phyloP scores from a whole-genome alignment of 768 basidiomycete genomes.

The Tricholoma furcatifolium region DNA sequence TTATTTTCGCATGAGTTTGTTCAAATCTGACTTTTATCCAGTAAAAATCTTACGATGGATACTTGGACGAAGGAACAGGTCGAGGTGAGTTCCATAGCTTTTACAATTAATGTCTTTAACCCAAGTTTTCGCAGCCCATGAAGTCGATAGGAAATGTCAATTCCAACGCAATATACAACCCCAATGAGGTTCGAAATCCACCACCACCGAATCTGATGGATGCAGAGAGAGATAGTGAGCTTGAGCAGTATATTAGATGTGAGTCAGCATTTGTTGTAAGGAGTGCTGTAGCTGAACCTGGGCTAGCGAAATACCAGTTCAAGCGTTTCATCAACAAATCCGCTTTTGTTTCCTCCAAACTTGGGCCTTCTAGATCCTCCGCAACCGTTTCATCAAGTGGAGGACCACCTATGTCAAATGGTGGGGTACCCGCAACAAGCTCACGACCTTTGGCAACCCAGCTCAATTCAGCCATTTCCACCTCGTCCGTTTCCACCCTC shows the following conservation, averaged over 20 bases:
- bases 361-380: constrained; percentile 42
- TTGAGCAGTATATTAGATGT: constrained; percentile 90
- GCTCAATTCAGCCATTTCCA: constrained; percentile 21
- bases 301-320: constrained; percentile 77
- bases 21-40: constrained; percentile 25
- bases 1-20: constrained; percentile 8
- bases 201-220: constrained; percentile 81
- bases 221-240: constrained; percentile 80
- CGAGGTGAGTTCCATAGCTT: constrained; percentile 51
- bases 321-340: constrained; percentile 60
- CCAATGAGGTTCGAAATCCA: constrained; percentile 78
- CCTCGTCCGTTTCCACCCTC: constrained; percentile 7
- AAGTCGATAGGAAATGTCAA: constrained; percentile 76
- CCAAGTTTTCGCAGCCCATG: constrained; percentile 56
- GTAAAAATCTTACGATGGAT: constrained; percentile 89
- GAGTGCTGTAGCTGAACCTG: constrained; percentile 7
- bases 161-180: constrained; percentile 79
- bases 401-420: constrained; percentile 7
- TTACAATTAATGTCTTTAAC: constrained; percentile 6
- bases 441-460: constrained; percentile 20
- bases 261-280: constrained; percentile 27
- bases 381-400: constrained; percentile 23
- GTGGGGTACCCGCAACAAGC: background rate
- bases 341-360: constrained; percentile 44
- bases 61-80: constrained; percentile 88